These are phyloP conservation scores for Magnusiomyces suaveolens DNA, from an alignment of 1,139 yeast genomes.

Conservation along the genomic window DNA sequence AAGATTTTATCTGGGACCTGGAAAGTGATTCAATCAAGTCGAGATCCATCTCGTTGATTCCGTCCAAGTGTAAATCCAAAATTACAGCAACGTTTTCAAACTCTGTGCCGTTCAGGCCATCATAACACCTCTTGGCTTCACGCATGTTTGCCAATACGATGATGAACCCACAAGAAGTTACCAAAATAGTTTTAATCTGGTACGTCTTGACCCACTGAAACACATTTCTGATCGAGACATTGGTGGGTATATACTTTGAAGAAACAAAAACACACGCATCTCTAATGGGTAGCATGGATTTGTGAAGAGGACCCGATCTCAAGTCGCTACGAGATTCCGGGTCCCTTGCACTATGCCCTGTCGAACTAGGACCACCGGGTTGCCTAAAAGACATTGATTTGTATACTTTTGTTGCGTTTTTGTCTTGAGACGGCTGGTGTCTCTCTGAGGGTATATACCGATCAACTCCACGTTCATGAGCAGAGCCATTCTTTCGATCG, in stretches of 20 bases:
- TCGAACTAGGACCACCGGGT: not conserved
- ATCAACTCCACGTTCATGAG: too few species aligned
- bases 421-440: too few species aligned
- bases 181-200: not conserved
- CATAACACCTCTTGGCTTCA: not conserved
- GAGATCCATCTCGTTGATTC: constrained; percentile 24
- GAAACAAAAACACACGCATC: constrained; percentile 3
- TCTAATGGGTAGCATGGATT: not conserved
- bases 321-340: not conserved
- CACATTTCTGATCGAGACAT: not conserved
- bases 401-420: too few species aligned
- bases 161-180: not conserved
- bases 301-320: not conserved
- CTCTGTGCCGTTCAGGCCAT: not conserved
- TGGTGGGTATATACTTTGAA: not conserved
- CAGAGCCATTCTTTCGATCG: not conserved
- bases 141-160: not conserved
- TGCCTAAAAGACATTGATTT: not conserved
- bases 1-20: not conserved
- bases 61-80: constrained; percentile 7
- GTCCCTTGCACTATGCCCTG: constrained; percentile 1
- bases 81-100: not conserved
- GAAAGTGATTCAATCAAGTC: constrained; percentile 5
- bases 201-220: not conserved
- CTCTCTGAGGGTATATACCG: too few species aligned